Evolutionary conservation across 2,329 filamentous ascomycete species (phyloP), one percentile per base, ranked within the genome.

Genomic region (Stylonectria norvegica): DNA sequence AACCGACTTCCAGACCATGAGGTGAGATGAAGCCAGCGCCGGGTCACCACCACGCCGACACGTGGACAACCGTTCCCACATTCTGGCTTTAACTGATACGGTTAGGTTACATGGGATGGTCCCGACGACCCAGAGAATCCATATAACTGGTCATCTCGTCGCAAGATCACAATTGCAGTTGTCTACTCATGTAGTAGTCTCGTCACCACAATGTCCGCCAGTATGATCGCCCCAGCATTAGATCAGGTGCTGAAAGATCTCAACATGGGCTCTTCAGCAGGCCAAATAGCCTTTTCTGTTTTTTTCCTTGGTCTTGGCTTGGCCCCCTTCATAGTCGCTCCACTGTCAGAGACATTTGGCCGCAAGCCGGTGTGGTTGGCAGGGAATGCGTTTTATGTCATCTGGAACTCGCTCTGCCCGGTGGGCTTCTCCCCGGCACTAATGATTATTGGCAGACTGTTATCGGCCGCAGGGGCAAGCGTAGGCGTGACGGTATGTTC

Each of bases 101-200:
- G 11, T 25, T 10, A 37, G 40, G 19, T 35, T n/a, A 43, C 40
- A 12, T 86, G 81, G 63, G 72, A 76, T 19, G 73, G 55, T 0
- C 51, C 71, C 6, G 66, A 76, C 45, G 80, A 83, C 49, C 69
- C 70, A 6, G 67, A 71, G 7, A 81, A 86, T 49, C 83, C 85
- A 0, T 70, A 75, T 43, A 84, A 85, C 55, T 87, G 83, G 83
- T 62, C 75, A 3, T 18, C 33, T 6, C 10, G 8, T 5, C 47
- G 43, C 15, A 57, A 55, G 36, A 36, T 52, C 20, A 27, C 41
- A 3, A 58, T 59, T 25, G 58, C 49, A 5, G 23, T 67, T 15
- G 43, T 67, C 18, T 54, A 57, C 28, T 66, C 64, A 0, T 45
- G 58, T 3, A 56, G 61, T 7, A 55, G 63, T 15, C 57, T 68